Base-by-base conservation (phyloP, 176 grass and related monocot species). In the Saccharum officinarum region DNA sequence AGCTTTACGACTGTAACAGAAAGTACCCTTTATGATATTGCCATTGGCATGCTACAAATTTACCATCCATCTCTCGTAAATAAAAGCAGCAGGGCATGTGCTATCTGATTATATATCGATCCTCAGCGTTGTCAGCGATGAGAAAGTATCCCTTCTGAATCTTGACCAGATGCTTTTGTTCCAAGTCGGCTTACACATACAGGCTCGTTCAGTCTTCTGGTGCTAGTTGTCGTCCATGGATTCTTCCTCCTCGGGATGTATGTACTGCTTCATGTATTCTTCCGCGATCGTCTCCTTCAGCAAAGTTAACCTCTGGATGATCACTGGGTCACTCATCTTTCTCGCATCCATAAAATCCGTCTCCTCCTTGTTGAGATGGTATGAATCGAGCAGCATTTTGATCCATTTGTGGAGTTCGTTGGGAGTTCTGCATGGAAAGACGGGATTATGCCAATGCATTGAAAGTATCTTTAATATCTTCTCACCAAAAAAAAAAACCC, bases 281-380 rank as follows among this genome's bases (percentile, higher is more conserved):
- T 93, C 82, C 70, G 95, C 87, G 7, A 93, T 77, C 17, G 91
- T 98, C 86, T 94, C 93, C 50, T 92, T 98, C 5, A 98, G 82
- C 70, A 98, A 84, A 71, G 87, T 81, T 66, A 98, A 78, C 54
- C 95, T 86, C 62, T 98, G 93, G 64, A 98, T 94, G 72, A 98
- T 85, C 26, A 95, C 79, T 1, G 91, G 96, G 81, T 95, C 93
- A 1, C 84, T 82, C 88, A 98, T 93, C 73, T 87, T 86, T 68
- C 95, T 87, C 11, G 89, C 96, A 85, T 94, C 93, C 37, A 87
- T 89, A 76, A 94, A 70, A 70, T 98, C 89, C 0, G 89, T 91
- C 79, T 95, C 92, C 82, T 98, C 93, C 83, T 98, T 95, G 61
- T 95, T 98, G 36, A 95, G 80, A 89, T 95, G 85, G 83, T 95